Conservation (phyloP, 73 alveolate genomes). For the Paramecium caudatum region DNA sequence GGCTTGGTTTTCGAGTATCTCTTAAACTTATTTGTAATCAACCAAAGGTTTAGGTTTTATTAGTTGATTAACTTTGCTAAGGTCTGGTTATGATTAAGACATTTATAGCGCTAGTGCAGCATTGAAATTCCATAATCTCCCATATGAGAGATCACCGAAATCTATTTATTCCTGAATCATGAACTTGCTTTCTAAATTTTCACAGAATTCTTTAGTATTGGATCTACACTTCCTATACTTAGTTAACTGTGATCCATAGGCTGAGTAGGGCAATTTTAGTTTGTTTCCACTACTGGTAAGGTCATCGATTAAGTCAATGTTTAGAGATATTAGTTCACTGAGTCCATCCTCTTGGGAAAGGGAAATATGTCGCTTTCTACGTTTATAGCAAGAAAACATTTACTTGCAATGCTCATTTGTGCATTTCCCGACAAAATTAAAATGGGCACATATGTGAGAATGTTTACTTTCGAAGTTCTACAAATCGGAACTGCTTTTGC, state of each 20-base stretch:
- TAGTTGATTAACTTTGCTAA: not conserved
- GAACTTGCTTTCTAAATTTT: not conserved
- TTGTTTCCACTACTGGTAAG: not conserved
- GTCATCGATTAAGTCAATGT: not conserved
- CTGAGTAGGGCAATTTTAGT: conserved; percentile 7
- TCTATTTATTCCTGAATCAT: not conserved
- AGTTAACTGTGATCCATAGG: not conserved
- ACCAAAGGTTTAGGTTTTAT: not conserved
- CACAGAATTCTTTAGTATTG: not conserved
- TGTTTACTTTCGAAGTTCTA: not conserved
- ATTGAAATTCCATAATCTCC: not conserved
- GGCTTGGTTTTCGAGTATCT: not conserved
- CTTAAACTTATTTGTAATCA: not conserved
- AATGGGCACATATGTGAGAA: not conserved
- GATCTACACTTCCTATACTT: conserved; percentile 1
- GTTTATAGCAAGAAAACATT: not conserved
- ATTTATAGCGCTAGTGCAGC: no score
- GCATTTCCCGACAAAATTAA: conserved; percentile 17
- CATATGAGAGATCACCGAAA: not conserved
- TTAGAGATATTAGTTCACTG: conserved; percentile 30
- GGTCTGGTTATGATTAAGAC: not conserved
- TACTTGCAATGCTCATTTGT: conserved; percentile 1
- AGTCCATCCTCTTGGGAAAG: conserved; percentile 9
- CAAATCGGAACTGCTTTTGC: not conserved
- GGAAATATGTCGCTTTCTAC: not conserved